Percentiles rank a stretch among this genome's conserved stretches.
Conservation (phyloP, 768 basidiomycete species). For the Hygrophoropsis aurantiaca region DNA sequence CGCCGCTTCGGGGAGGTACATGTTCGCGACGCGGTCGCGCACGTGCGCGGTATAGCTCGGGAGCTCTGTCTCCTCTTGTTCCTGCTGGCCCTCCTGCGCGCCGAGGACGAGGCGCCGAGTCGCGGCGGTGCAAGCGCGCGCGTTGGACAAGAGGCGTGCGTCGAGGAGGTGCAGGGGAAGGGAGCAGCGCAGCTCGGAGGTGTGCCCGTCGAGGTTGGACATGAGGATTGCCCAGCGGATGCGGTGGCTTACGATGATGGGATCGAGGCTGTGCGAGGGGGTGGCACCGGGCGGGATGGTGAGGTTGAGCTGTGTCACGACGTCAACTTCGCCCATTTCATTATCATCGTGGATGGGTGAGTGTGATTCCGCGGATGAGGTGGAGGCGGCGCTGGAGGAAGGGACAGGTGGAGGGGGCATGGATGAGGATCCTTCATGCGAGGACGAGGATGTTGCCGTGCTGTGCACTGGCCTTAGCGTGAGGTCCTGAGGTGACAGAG, state of each 20-base stretch:
- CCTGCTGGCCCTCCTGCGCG: constrained; percentile 37
- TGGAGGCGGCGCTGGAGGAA: background rate
- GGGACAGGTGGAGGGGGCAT: background rate
- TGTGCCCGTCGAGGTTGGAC: constrained; percentile 86
- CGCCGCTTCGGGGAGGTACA: constrained; percentile 65
- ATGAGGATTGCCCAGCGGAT: constrained; percentile 81
- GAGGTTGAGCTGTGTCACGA: constrained; percentile 61
- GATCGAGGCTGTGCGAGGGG: constrained; percentile 74
- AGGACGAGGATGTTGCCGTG: constrained; percentile 13
- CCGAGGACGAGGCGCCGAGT: constrained; percentile 73
- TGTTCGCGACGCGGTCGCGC: constrained; percentile 83
- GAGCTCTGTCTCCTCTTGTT: constrained; percentile 69
- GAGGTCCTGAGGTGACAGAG: constrained; percentile 10
- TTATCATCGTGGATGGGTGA: constrained; percentile 14
- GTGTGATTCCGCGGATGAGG: constrained; percentile 6
- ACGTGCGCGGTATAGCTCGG: constrained; percentile 91
- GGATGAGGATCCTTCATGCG: constrained; percentile 8
- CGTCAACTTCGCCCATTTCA: constrained; percentile 40
- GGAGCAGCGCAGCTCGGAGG: constrained; percentile 92
- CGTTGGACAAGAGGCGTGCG: constrained; percentile 69
- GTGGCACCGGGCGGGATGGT: constrained; percentile 59
- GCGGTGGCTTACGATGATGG: constrained; percentile 74
- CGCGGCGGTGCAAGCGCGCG: constrained; percentile 64
- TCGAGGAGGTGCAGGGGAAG: constrained; percentile 87
- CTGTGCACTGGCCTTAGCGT: constrained; percentile 14